Evolutionary conservation across 148 eudicot genomes (phyloP).

Genomic region (Rhododendron ferrugineum): DNA sequence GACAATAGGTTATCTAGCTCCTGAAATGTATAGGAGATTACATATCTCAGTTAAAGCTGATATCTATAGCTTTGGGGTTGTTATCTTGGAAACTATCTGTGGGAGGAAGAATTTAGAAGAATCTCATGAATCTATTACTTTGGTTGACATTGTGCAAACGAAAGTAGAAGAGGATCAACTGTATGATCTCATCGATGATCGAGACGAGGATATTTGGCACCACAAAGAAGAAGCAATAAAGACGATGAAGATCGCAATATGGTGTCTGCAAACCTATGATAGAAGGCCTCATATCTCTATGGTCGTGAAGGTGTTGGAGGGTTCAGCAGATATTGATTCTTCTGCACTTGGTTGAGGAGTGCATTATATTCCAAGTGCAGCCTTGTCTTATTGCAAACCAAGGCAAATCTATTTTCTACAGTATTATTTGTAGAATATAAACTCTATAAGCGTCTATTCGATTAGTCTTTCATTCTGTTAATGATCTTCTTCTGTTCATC

Average conservation of each 20-base stretch:
- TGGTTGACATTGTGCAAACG: neutral
- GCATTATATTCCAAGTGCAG: neutral
- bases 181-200: neutral
- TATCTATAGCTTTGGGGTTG: neutral
- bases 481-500: conserved; percentile 13
- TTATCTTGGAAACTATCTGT: neutral
- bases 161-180: neutral
- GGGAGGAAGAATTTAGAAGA: conserved; percentile 17
- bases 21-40: neutral
- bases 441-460: neutral
- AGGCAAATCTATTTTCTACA: neutral
- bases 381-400: neutral
- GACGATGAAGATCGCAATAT: conserved; percentile 17
- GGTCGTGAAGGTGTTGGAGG: too few species aligned
- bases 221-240: conserved; percentile 19
- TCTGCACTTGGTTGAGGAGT: neutral
- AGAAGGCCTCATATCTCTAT: neutral
- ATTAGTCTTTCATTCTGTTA: conserved; percentile 6
- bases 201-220: neutral
- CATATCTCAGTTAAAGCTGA: neutral
- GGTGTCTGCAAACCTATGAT: conserved; percentile 16
- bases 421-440: neutral
- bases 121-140: neutral
- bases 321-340: neutral
- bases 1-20: neutral